A percentile compares a stretch with the other conserved stretches of the same genome.
Conservation (phyloP, 768 basidiomycete genomes). For the Amanita fuliginea region DNA sequence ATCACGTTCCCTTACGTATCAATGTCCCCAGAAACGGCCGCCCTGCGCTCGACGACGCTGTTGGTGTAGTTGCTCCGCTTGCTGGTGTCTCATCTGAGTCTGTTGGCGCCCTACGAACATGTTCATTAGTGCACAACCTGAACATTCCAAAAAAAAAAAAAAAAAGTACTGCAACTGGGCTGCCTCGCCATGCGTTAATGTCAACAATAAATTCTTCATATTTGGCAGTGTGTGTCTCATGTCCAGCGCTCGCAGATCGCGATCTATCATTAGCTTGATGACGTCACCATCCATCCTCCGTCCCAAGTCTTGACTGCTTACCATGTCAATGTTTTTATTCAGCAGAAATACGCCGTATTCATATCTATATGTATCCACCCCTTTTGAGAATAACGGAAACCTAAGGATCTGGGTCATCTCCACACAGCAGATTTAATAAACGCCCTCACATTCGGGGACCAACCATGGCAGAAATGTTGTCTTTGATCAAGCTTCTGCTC, state of each 20-base stretch:
- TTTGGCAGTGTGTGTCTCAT: slow-evolving; percentile 95
- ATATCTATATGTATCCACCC: slow-evolving; percentile 93
- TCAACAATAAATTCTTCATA: slow-evolving; percentile 86
- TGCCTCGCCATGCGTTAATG: slow-evolving; percentile 63
- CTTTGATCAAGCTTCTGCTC: slow-evolving; percentile 83
- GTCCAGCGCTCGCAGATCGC: slow-evolving; percentile 82
- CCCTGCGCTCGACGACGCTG: slow-evolving; percentile 22
- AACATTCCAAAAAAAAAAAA: too few relatives aligned
- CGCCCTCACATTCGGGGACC: slow-evolving; percentile 80
- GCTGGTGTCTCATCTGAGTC: slow-evolving; percentile 24
- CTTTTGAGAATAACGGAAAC: slow-evolving; percentile 91
- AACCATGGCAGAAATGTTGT: slow-evolving; percentile 90
- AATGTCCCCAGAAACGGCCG: slow-evolving; percentile 50
- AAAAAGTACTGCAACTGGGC: slow-evolving; percentile 33
- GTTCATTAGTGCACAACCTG: slow-evolving; percentile 10
- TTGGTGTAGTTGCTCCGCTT: slow-evolving; percentile 53
- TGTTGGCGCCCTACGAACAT: slow-evolving; percentile 16
- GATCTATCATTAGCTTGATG: slow-evolving; percentile 78
- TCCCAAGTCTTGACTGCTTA: slow-evolving; percentile 22
- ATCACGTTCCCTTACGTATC: slow-evolving; percentile 5
- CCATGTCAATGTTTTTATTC: slow-evolving; percentile 97
- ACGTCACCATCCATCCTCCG: slow-evolving; percentile 7
- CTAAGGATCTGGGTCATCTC: slow-evolving; percentile 27
- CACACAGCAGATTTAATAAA: background rate
- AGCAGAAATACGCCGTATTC: slow-evolving; percentile 96